These are phyloP conservation scores for Sabuloglossum arenarium DNA, from an alignment of 495 filamentous ascomycete genomes.

Conservation along the genomic window DNA sequence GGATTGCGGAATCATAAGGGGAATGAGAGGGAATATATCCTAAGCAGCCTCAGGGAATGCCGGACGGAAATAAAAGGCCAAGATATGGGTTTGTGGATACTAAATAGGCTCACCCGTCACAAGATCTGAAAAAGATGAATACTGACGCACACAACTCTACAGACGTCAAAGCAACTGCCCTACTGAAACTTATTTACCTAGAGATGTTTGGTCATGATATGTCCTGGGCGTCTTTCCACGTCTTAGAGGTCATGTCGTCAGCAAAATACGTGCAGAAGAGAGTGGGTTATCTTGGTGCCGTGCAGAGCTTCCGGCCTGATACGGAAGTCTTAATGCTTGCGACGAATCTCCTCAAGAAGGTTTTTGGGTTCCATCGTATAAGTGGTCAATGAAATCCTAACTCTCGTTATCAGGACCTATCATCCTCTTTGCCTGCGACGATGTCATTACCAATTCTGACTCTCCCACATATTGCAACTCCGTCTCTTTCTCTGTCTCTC, in stretches of 20 bases:
- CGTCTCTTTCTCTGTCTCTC: slow-evolving; percentile 73
- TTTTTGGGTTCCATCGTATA: slow-evolving; percentile 12
- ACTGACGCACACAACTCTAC: background rate
- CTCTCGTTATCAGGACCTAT: slow-evolving; percentile 42
- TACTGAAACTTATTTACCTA: slow-evolving; percentile 86
- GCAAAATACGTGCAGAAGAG: slow-evolving; percentile 85
- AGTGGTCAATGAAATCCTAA: background rate
- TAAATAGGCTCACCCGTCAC: background rate
- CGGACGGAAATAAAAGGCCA: slow-evolving; percentile 70
- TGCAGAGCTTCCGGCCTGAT: slow-evolving; percentile 86
- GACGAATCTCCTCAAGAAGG: slow-evolving; percentile 93
- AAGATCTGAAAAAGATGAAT: background rate
- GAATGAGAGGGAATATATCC: slow-evolving; percentile 74
- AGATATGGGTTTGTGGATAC: slow-evolving; percentile 49
- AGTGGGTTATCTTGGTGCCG: slow-evolving; percentile 87
- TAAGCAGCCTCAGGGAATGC: slow-evolving; percentile 82
- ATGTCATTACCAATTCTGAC: slow-evolving; percentile 72
- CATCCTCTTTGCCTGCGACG: slow-evolving; percentile 45
- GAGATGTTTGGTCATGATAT: slow-evolving; percentile 99
- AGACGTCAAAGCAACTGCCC: slow-evolving; percentile 91
- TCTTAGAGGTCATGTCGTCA: slow-evolving; percentile 95
- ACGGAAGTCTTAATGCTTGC: slow-evolving; percentile 96
- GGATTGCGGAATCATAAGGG: slow-evolving; percentile 88
- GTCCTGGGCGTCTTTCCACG: slow-evolving; percentile 98
- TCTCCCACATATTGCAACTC: slow-evolving; percentile 77